Evolutionary conservation across 129 eudicot species (phyloP), one percentile per base, ranked within the genome.

Genomic region (sunflower (Helianthus annuus)): DNA sequence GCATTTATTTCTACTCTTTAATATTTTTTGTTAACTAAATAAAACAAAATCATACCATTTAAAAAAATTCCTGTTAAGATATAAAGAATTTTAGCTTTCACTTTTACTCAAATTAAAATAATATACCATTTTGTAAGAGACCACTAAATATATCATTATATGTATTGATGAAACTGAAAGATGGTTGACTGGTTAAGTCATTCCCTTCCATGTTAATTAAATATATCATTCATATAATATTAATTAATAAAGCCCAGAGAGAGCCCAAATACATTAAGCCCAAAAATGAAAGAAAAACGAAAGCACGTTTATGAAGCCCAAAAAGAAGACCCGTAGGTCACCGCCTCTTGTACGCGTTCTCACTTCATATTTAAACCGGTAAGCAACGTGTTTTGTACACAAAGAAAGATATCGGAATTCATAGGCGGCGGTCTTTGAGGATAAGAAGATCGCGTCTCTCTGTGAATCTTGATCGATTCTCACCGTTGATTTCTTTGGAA

Each of bases 401-500:
- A 75, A 66, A 65, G 22, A 40, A 42, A 55, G 38, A 75, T 6
- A 29, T 75, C 29, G 72, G n/a, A 54, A 67, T 39, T 32, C 4
- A 32, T 3, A 58, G 74, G 62, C 61, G 74, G 74, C 62, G 10
- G n/a, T 56, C 74, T 66, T 46, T 67, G 49, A 68, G 4, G 39
- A 5, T 42, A 42, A 42, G 7, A 40, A 40, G 32, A 2, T 42
- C 0, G 10, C 10, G 10, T 42, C 32, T 40, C 54, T 64, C 64
- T 66, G 48, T 66, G 16, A 29, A 74, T 74, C 66, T 58, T 22
- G 57, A 56, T 56, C 74, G 6, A 19, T 69, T 4, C 60, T 54
- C 64, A n/a, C 64, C 64, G 64, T 69, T 40, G 70, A 68, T 76
- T 59, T 69, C 60, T 14, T 22, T 54, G 16, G 16, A 42, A 71